These are phyloP conservation scores for Kodamaea hsintzibuensis DNA, from an alignment of 805 yeast species.

Conservation along the genomic window DNA sequence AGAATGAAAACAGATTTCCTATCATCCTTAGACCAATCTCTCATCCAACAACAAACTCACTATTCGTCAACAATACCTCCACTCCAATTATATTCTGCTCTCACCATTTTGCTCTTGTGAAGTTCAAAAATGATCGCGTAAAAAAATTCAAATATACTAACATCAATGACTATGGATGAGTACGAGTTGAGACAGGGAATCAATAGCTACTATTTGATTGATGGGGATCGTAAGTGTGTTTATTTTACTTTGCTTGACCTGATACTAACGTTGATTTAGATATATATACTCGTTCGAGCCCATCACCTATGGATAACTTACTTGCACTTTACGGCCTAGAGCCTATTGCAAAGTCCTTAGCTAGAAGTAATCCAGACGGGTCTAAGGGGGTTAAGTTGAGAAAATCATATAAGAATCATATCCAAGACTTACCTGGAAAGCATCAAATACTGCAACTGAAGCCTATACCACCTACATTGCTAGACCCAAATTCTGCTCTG, in stretches of 20 bases:
- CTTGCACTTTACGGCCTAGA: conserved; percentile 67
- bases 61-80: too few relatives aligned
- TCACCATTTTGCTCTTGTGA: not conserved
- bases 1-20: too few relatives aligned
- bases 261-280: conserved; percentile 19
- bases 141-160: not conserved
- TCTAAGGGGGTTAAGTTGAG: conserved; percentile 89
- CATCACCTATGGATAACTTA: conserved; percentile 75
- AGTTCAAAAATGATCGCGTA: not conserved
- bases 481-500: conserved; percentile 39
- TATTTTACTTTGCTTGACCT: not conserved
- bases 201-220: conserved; percentile 11
- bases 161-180: conserved; percentile 6
- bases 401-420: conserved; percentile 93
- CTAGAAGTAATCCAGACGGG: conserved; percentile 85
- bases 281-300: conserved; percentile 46
- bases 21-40: too few relatives aligned
- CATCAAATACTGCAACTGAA: conserved; percentile 58
- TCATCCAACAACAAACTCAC: too few relatives aligned
- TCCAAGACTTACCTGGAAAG: conserved; percentile 81
- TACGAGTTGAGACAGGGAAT: conserved; percentile 6
- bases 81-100: too few relatives aligned
- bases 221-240: conserved; percentile 6
- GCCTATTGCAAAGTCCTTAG: conserved; percentile 73
- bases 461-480: conserved; percentile 35